Base-by-base conservation (phyloP, 1,284 basidiomycete species). In the Fomitiporia mediterranea region DNA sequence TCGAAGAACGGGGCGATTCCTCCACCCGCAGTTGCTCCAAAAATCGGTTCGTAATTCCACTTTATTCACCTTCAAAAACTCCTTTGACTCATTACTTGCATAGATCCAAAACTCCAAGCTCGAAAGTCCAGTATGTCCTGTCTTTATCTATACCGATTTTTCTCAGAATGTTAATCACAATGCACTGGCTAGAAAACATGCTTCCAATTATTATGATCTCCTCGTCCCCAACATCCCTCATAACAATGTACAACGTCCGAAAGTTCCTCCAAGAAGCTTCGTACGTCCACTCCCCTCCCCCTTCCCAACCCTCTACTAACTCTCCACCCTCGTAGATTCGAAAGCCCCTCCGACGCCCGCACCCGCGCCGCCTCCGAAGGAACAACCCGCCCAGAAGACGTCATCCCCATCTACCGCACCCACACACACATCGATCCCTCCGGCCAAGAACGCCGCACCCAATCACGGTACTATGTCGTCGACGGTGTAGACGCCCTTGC, bases 161-260 rank as follows among this genome's bases (percentile, higher is more conserved):
- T 21, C 38, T 53, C 34, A n/a, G 54, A n/a, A 42, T 8, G 32
- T 50, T 38, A 30, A 39, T n/a, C 13, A 40, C 21, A 17, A 11
- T 30, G 34, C 17, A 42, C 42, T 54, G 57, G 48, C 40, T 64
- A 84, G 83, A 79, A 55, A 82, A 82, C 62, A 82, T 80, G 66
- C 85, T 89, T 69, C 95, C 95, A 0, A 98, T 99, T 67, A 95
- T 98, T 68, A 87, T 98, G 72, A 94, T 99, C 37, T 96, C 94
- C 0, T 97, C 94, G 0, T 94, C 92, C 1, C 94, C 94, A 0
- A 98, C 95, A 0, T 86, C 94, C 6, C 82, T 99, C 53, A 85
- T 99, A 66, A 98, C 93, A 3, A 97, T 99, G 93, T 89, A 95
- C 80, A 99, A 99, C 69, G 93, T 98, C 59, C 92, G 92, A 69